phyloP scores from a whole-genome alignment of 2,329 filamentous ascomycete species.

The Ophiobolus disseminans region DNA sequence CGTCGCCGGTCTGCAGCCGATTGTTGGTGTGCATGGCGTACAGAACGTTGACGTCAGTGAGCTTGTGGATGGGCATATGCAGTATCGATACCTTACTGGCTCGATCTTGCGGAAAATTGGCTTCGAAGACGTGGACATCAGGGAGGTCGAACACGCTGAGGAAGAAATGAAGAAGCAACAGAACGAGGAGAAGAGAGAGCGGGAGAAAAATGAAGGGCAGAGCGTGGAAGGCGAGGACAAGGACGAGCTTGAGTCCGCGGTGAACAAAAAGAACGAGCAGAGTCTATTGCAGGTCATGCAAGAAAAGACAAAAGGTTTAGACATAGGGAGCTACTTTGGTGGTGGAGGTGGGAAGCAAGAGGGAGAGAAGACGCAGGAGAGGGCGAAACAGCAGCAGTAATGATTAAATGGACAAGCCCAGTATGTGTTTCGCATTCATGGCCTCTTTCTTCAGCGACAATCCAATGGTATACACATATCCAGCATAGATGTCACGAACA shows the following conservation, averaged over 20 bases:
- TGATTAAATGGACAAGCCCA: too few relatives aligned
- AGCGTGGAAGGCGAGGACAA: conserved; percentile 38
- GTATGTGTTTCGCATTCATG: too few relatives aligned
- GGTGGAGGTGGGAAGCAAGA: conserved; percentile 5
- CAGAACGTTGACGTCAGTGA: conserved; percentile 63
- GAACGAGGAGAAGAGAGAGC: conserved; percentile 50
- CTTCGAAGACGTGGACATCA: conserved; percentile 59
- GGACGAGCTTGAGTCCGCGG: conserved; percentile 50
- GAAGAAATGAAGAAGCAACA: conserved; percentile 53
- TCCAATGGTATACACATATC: too few relatives aligned
- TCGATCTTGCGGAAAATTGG: conserved; percentile 60
- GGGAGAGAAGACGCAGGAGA: conserved; percentile 5
- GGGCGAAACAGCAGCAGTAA: not conserved
- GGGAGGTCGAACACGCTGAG: conserved; percentile 56
- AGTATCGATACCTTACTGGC: conserved; percentile 60
- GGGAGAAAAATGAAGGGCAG: conserved; percentile 41
- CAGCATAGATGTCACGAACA: too few relatives aligned
- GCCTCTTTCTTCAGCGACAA: too few relatives aligned
- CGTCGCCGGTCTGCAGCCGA: conserved; percentile 80
- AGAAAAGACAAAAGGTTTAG: conserved; percentile 48
- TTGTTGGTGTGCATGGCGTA: conserved; percentile 71
- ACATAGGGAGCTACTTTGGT: conserved; percentile 24
- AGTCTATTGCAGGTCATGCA: conserved; percentile 53
- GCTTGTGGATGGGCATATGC: conserved; percentile 58
- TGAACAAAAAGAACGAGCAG: conserved; percentile 54